Base-by-base conservation (phyloP, 768 basidiomycete genomes). In the Leccinum broughii region DNA sequence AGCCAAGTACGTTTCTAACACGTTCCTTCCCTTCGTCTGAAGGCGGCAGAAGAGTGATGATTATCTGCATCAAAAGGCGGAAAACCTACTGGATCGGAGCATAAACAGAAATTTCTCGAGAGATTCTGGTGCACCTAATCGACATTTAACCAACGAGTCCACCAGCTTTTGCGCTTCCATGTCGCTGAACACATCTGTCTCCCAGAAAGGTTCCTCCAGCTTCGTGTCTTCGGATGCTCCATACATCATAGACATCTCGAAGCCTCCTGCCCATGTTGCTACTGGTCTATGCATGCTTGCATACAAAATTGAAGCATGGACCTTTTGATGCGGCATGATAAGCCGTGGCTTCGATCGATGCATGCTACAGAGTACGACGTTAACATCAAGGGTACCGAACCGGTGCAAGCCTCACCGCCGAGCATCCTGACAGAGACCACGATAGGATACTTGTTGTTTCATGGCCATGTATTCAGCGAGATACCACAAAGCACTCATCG, bases 11-110 rank as follows among this genome's bases (percentile, higher is more conserved):
- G 26, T 55, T 56, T 50, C 63, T 62, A 37, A 69, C 55, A 17
- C 61, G 59, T 58, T 61, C 35, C 26, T 57, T 69, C 17, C 68
- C 68, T 32, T 66, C 59, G 35, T 59, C 65, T 66, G 52, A 44
- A 52, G 2, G 34, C 5, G 20, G 20, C 15, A 14, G 15, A 41
- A 41, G 62, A 1, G 48, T 28, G 26, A n/a, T n/a, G 9, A 39
- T 51, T 34, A 3, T 44, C 3, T 0, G 7, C 11, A 48, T 22
- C 11, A 11, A 46, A 34, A 34, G 30, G 26, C 8, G 51, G 6
- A 1, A 32, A 51, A 9, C 30, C 8, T 51, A 51, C 51, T 51
- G 50, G 10, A 51, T 51, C 17, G 50, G 3, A 51, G 37, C 65
- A 66, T 61, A 41, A 64, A 66, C 24, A 66, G 28, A 20, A 66